Percentiles rank a stretch among this genome's conserved stretches.
Evolutionary conservation across 257 asterid species (phyloP).

Genomic region (Solanum corneliomulleri): DNA sequence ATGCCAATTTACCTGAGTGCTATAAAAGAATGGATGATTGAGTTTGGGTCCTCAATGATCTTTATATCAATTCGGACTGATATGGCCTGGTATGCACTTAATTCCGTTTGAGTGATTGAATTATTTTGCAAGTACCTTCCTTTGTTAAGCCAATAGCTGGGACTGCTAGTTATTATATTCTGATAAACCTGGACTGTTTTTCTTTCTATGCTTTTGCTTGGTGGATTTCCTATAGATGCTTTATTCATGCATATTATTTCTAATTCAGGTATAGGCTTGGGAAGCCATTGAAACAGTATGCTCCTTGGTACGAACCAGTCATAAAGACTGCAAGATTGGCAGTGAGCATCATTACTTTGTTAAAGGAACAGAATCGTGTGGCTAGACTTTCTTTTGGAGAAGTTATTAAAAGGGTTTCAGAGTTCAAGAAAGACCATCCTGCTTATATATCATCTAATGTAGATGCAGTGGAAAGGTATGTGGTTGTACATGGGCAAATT

Average conservation of each 20-base stretch:
- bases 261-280: constrained; percentile 88
- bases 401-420: constrained; percentile 61
- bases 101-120: neutral
- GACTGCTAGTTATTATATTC: neutral
- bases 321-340: constrained; percentile 77
- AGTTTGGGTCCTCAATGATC: constrained; percentile 75
- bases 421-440: constrained; percentile 42
- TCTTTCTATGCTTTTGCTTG: neutral
- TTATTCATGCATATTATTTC: constrained; percentile 1
- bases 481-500: constrained; percentile 90
- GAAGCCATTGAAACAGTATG: constrained; percentile 83
- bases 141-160: neutral
- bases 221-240: neutral
- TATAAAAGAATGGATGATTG: constrained; percentile 93
- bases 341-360: constrained; percentile 58
- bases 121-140: neutral
- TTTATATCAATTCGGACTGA: constrained; percentile 82
- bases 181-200: neutral
- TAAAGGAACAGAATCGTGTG: constrained; percentile 71
- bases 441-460: constrained; percentile 67
- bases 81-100: constrained; percentile 65
- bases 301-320: constrained; percentile 83
- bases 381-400: constrained; percentile 77
- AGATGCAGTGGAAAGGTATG: constrained; percentile 63
- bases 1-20: constrained; percentile 78